Base-by-base conservation (phyloP, 2,329 filamentous ascomycete species). In the Fusarium paranaense region DNA sequence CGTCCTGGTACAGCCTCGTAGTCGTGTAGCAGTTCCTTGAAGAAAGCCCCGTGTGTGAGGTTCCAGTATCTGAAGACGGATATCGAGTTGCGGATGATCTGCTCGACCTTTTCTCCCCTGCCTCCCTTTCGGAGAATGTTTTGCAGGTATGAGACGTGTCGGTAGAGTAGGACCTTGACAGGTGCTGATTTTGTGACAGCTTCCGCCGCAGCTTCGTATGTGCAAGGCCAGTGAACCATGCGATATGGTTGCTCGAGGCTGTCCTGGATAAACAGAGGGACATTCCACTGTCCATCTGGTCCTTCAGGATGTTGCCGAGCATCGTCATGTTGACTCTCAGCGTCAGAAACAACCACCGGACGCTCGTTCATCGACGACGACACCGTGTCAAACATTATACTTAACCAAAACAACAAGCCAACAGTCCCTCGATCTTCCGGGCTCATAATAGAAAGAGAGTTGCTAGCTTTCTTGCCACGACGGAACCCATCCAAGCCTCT, bases 331-430 rank as follows among this genome's bases (percentile, higher is more conserved):
- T 83, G 82, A 54, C 82, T 83, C 54, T 84, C 82, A n/a, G 84
- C 81, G 52, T 84, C 83, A 1, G 79, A 75, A 3, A 85, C 79
- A 0, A 82, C 81, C 5, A 84, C 77, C 0, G 79, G 77, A 27
- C 79, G 71, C 67, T 80, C 71, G 37, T 87, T 84, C 83, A 90
- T 88, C 1, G 87, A 87, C 0, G 89, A 85, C 0, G 87, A 89
- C 10, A 90, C 79, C 0, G 88, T 90, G 73, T 90, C 89, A 57
- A 89, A 88, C 88, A 90, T 90, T 54, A 90, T 82, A 0, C 86
- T 87, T 18, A 91, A 81, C 89, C 89, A 91, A 74, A 88, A 90
- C 3, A 90, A 75, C 13, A 90, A 79, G 14, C 87, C 84, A 30
- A 90, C 82, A 0, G 89, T 90, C 13, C 84, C 78, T 8, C 78